Percentiles rank a stretch among this genome's conserved stretches.
Evolutionary conservation across 148 eudicot genomes (phyloP).

Genomic region (Amaranthus cruentus): DNA sequence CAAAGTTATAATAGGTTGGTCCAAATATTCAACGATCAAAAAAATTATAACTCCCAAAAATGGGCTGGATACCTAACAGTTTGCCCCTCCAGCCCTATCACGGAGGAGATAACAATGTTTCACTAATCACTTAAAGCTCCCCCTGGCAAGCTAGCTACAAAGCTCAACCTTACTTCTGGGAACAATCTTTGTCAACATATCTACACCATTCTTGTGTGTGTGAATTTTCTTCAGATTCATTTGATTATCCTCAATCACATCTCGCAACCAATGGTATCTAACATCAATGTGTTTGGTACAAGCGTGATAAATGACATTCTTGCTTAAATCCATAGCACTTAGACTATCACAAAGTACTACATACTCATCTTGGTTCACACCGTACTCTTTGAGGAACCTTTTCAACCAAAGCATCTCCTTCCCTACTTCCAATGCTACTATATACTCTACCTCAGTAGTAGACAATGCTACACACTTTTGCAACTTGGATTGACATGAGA

Average conservation of each 20-base stretch:
- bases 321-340: not conserved
- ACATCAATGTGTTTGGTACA: not conserved
- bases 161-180: not conserved
- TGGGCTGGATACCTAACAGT: not conserved
- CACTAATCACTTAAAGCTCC: not conserved
- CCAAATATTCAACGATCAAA: too few relatives aligned
- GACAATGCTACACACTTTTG: constrained; percentile 19
- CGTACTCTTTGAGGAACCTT: not conserved
- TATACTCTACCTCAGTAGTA: constrained; percentile 7
- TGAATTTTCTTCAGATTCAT: not conserved
- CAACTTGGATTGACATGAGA: not conserved
- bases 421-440: not conserved
- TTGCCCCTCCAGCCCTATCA: not conserved
- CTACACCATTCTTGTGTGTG: not conserved
- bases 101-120: not conserved
- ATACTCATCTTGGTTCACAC: not conserved
- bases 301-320: not conserved
- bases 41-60: too few relatives aligned
- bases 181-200: not conserved
- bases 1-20: too few relatives aligned
- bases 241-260: not conserved
- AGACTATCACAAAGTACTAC: not conserved
- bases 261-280: constrained; percentile 3
- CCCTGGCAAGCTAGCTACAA: not conserved
- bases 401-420: constrained; percentile 12